phyloP scores from a whole-genome alignment of 352 stramenopile species.

The Phytophthora agathidicida region DNA sequence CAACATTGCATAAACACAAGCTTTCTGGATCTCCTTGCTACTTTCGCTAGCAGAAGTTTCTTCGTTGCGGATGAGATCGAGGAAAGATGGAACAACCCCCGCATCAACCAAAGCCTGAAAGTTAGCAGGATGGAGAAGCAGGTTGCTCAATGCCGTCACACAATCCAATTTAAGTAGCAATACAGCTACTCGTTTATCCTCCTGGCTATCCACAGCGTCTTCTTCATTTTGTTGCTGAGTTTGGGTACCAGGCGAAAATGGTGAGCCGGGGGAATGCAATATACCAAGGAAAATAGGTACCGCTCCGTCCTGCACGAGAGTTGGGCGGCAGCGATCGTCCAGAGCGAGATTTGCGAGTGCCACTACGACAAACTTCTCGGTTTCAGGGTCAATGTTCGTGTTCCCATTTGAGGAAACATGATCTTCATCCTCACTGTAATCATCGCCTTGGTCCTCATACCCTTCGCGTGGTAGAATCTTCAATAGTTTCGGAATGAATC shows the following conservation, averaged over 20 bases:
- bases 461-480: conserved; percentile 37
- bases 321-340: conserved; percentile 70
- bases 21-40: conserved; percentile 74
- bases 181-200: conserved; percentile 22
- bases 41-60: conserved; percentile 25
- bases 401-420: background rate
- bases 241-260: background rate
- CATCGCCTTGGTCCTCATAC: conserved; percentile 14
- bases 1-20: conserved; percentile 82
- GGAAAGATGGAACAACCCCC: conserved; percentile 72
- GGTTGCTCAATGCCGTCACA: conserved; percentile 79
- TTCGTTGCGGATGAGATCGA: conserved; percentile 59
- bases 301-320: conserved; percentile 66
- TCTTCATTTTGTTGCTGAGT: conserved; percentile 14
- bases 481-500: conserved; percentile 64
- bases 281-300: conserved; percentile 62
- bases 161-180: conserved; percentile 81
- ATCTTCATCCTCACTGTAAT: conserved; percentile 37
- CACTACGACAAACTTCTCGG: conserved; percentile 69
- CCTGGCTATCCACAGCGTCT: conserved; percentile 12
- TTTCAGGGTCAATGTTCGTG: conserved; percentile 52
- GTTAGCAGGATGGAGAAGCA: conserved; percentile 84
- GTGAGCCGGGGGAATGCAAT: conserved; percentile 34
- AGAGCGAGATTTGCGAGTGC: conserved; percentile 73
- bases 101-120: conserved; percentile 79